A percentile compares a stretch with the other conserved stretches of the same genome.
Conservation (phyloP, 371 early-diverging fungal genomes). For the Zopfochytrium polystomum region DNA sequence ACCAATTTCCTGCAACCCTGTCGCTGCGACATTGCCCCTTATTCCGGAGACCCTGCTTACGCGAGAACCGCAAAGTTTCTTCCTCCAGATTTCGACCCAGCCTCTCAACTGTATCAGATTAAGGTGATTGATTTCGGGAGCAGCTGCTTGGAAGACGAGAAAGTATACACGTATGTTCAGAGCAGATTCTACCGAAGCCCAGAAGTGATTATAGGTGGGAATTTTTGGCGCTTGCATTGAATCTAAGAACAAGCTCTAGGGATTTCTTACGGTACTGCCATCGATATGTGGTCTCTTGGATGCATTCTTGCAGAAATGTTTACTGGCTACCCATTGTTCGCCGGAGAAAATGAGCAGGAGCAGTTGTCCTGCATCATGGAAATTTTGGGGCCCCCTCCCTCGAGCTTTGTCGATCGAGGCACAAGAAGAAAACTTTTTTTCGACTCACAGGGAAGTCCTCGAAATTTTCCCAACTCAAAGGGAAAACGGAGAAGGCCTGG, state of each 20-base stretch:
- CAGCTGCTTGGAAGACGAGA: conserved; percentile 81
- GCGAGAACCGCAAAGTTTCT: conserved; percentile 15
- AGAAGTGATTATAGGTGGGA: conserved; percentile 86
- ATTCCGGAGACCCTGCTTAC: conserved; percentile 8
- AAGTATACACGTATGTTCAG: conserved; percentile 96
- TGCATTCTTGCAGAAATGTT: conserved; percentile 95
- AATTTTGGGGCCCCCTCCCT: conserved; percentile 17
- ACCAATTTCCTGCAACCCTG: conserved; percentile 17
- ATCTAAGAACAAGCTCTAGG: no score
- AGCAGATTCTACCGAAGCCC: conserved; percentile 96
- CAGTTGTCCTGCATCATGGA: conserved; percentile 77
- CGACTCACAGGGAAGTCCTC: conserved; percentile 68
- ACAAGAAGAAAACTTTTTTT: conserved; percentile 83
- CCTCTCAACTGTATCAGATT: conserved; percentile 53
- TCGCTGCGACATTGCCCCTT: conserved; percentile 21
- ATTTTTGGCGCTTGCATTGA: no score
- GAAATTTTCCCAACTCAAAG: conserved; percentile 76
- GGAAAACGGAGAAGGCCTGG: conserved; percentile 82
- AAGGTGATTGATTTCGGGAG: conserved; percentile 99
- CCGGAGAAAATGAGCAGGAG: conserved; percentile 95
- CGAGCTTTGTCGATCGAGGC: conserved; percentile 64
- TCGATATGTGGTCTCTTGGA: conserved; percentile 99
- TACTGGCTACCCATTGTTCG: conserved; percentile 84
- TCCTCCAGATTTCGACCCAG: conserved; percentile 42
- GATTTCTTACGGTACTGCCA: conserved; percentile 74